Conservation (phyloP, 2,329 filamentous ascomycete species). For the Rugonectria rugulosa region DNA sequence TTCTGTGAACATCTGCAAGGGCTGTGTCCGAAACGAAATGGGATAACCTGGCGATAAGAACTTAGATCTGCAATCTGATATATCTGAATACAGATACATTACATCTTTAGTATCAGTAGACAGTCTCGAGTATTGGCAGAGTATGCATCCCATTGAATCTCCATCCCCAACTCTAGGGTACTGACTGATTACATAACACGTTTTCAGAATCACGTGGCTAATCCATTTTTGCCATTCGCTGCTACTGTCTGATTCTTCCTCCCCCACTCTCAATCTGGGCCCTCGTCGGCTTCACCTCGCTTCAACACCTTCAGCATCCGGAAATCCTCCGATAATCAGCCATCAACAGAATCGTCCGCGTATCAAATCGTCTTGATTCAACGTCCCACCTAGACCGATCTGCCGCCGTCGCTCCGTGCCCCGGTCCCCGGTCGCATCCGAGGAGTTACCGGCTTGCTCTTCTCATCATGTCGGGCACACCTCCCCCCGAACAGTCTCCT, state of each 20-base stretch:
- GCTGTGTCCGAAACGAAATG: too few species aligned
- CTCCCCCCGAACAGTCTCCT: slow-evolving; percentile 36
- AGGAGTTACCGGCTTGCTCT: slow-evolving; percentile 16
- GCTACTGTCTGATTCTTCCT: neutral
- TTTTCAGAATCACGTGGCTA: neutral
- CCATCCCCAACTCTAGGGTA: too few species aligned
- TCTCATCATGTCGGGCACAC: slow-evolving; percentile 38
- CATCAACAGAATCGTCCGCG: slow-evolving; percentile 41
- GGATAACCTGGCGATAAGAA: too few species aligned
- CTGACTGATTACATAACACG: too few species aligned
- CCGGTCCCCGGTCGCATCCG: slow-evolving; percentile 17
- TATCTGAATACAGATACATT: too few species aligned
- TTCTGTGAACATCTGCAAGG: too few species aligned
- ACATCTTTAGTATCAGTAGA: too few species aligned
- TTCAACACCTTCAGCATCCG: slow-evolving; percentile 48
- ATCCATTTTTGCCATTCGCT: slow-evolving; percentile 19
- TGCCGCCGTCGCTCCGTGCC: slow-evolving; percentile 32
- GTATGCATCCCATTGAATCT: too few species aligned
- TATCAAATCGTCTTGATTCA: slow-evolving; percentile 15
- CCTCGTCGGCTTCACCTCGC: slow-evolving; percentile 49
- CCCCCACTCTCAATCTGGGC: slow-evolving; percentile 30
- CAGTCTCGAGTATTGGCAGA: too few species aligned
- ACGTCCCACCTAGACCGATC: slow-evolving; percentile 31
- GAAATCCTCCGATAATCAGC: slow-evolving; percentile 54
- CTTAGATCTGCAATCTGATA: too few species aligned